A percentile compares a stretch with the other conserved stretches of the same genome.
These are phyloP conservation scores for Apiospora koreana DNA, from an alignment of 2,329 filamentous ascomycete genomes.

Conservation along the genomic window DNA sequence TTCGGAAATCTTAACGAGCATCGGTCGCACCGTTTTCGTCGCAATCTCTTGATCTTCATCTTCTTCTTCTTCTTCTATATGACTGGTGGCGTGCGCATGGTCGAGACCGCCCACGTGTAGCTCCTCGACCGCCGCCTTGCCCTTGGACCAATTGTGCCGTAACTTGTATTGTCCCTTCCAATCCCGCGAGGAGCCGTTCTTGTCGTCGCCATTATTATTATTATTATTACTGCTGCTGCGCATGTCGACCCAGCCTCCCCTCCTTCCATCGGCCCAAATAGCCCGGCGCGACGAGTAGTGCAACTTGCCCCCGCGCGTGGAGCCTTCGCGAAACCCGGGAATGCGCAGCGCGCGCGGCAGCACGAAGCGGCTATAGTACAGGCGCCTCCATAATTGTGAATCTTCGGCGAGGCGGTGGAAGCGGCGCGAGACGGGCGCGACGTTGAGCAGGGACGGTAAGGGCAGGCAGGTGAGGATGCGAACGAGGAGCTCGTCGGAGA, in stretches of 20 bases:
- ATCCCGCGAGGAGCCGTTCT: constrained; percentile 13
- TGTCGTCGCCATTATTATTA: constrained; percentile 13
- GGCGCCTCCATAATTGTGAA: constrained; percentile 85
- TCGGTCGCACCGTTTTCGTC: constrained; percentile 51
- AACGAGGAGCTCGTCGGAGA: constrained; percentile 87
- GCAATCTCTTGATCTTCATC: too few species aligned
- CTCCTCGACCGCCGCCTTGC: constrained; percentile 78
- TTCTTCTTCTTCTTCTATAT: not conserved
- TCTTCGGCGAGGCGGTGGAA: constrained; percentile 75
- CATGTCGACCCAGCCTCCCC: constrained; percentile 52
- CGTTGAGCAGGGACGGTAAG: constrained; percentile 64
- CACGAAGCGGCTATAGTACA: constrained; percentile 88
- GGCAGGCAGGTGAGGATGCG: constrained; percentile 80
- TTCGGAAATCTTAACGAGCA: constrained; percentile 76
- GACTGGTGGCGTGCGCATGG: too few species aligned
- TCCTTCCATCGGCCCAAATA: constrained; percentile 48
- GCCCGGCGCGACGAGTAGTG: constrained; percentile 46
- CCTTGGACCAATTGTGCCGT: constrained; percentile 86
- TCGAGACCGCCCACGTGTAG: constrained; percentile 48
- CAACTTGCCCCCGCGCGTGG: constrained; percentile 36
- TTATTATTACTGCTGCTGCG: constrained; percentile 45
- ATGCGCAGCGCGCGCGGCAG: constrained; percentile 76
- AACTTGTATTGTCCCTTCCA: constrained; percentile 77
- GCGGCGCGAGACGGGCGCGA: constrained; percentile 69
- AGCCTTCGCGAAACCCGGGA: constrained; percentile 58